Evolutionary conservation across 495 filamentous ascomycete species (phyloP).

Genomic region (Baudoinia panamericana): DNA sequence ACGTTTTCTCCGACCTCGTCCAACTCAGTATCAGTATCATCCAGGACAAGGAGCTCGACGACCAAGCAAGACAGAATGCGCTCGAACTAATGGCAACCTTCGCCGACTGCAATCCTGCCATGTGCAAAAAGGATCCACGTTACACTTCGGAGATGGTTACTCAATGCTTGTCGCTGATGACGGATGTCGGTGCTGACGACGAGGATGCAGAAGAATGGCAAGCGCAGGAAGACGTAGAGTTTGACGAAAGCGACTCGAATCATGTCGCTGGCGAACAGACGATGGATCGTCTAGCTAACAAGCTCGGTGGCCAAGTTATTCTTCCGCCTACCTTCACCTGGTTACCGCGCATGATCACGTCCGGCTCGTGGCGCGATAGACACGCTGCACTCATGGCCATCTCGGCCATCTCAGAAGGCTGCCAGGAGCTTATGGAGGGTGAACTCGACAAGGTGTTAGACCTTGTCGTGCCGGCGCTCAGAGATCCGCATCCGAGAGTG

Average conservation of each 20-base stretch:
- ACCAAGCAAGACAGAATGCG: constrained; percentile 84
- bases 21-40: constrained; percentile 85
- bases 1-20: constrained; percentile 76
- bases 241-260: constrained; percentile 92
- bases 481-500: constrained; percentile 83
- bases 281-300: constrained; percentile 97
- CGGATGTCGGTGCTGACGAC: constrained; percentile 90
- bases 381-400: constrained; percentile 99
- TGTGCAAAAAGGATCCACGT: constrained; percentile 83
- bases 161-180: constrained; percentile 97
- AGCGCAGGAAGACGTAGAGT: constrained; percentile 80
- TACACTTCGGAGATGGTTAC: constrained; percentile 97
- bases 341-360: constrained; percentile 96
- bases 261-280: constrained; percentile 98
- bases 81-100: constrained; percentile 97
- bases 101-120: constrained; percentile 80
- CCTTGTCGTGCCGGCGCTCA: constrained; percentile 82
- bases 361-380: constrained; percentile 84
- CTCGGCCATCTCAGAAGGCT: constrained; percentile 96
- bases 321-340: constrained; percentile 90
- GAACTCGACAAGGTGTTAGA: constrained; percentile 89
- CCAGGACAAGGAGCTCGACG: constrained; percentile 84
- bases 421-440: constrained; percentile 86
- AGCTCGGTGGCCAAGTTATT: constrained; percentile 76
- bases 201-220: constrained; percentile 95